phyloP scores from a whole-genome alignment of 495 filamentous ascomycete genomes.

The Staphylotrichum longicolle region DNA sequence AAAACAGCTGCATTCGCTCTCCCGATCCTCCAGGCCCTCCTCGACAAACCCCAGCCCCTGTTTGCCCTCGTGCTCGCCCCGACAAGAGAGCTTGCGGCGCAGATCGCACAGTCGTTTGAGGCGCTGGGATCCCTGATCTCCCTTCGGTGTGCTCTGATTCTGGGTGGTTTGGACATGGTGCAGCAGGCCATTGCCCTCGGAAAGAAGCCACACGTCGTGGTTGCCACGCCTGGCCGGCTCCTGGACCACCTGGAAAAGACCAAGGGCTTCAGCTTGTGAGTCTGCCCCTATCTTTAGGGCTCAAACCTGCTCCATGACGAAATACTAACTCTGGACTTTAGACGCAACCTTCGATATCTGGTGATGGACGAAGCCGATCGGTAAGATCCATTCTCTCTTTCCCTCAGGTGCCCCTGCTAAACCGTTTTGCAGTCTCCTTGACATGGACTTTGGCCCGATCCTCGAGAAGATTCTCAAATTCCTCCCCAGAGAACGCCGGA shows the following conservation, averaged over 20 bases:
- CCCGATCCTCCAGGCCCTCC: slow-evolving; percentile 82
- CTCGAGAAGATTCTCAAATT: slow-evolving; percentile 92
- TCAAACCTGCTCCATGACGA: neutral
- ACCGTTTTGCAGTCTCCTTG: slow-evolving; percentile 57
- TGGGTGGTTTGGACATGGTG: slow-evolving; percentile 95
- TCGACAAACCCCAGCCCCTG: slow-evolving; percentile 75
- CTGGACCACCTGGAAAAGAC: slow-evolving; percentile 96
- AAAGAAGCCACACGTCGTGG: slow-evolving; percentile 86
- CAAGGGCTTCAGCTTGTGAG: slow-evolving; percentile 81
- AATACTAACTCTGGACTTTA: neutral
- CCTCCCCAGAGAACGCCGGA: slow-evolving; percentile 73
- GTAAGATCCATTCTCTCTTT: neutral
- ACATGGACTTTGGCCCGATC: slow-evolving; percentile 90
- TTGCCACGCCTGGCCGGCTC: slow-evolving; percentile 85
- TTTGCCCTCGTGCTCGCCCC: slow-evolving; percentile 84
- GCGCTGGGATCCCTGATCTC: slow-evolving; percentile 78
- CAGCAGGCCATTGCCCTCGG: slow-evolving; percentile 82
- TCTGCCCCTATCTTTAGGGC: neutral
- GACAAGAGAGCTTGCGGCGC: slow-evolving; percentile 86
- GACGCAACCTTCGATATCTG: slow-evolving; percentile 67
- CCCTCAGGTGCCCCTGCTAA: neutral
- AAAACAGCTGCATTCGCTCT: slow-evolving; percentile 90
- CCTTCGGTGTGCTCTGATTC: slow-evolving; percentile 72
- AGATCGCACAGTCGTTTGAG: slow-evolving; percentile 83
- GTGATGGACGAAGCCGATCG: slow-evolving; percentile 94